Conservation (phyloP, 106 monocot species). For the Acorus calamus region DNA sequence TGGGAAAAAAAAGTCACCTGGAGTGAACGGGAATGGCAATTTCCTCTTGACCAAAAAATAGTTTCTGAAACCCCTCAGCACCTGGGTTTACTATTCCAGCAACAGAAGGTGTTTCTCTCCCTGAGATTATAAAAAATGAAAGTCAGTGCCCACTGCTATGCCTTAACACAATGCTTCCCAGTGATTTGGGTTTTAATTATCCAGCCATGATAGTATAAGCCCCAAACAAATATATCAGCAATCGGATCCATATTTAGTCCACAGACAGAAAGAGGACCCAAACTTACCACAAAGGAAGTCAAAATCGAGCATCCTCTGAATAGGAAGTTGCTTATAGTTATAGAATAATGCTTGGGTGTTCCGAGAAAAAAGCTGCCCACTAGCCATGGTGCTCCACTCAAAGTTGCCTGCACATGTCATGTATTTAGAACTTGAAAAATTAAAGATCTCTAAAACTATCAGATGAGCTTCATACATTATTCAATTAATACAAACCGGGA, state of each 20-base stretch:
- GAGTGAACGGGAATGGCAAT: conserved; percentile 98
- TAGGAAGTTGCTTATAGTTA: conserved; percentile 98
- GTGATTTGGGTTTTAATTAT: too few species aligned
- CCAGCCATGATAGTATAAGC: too few species aligned
- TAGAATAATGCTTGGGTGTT: conserved; percentile 85
- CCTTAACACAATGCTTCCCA: too few species aligned
- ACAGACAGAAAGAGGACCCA: conserved; percentile 3
- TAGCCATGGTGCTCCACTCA: conserved; percentile 46
- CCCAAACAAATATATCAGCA: too few species aligned
- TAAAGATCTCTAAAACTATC: too few species aligned
- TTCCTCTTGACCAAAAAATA: conserved; percentile 96
- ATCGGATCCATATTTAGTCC: background rate
- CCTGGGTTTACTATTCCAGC: conserved; percentile 99
- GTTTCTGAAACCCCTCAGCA: conserved; percentile 88
- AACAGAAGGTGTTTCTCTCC: conserved; percentile 95
- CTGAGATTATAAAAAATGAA: conserved; percentile 16
- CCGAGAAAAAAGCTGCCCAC: conserved; percentile 80
- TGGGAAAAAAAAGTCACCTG: conserved; percentile 22
- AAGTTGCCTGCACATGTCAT: conserved; percentile 16
- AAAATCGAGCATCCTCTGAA: conserved; percentile 98
- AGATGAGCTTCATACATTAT: too few species aligned
- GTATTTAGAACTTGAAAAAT: too few species aligned
- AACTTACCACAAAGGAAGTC: conserved; percentile 86
- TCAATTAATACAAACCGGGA: too few species aligned
- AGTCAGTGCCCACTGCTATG: too few species aligned